Evolutionary conservation across 306 rosid species (phyloP), one percentile per base, ranked within the genome.

Genomic region (Sindora glabra): DNA sequence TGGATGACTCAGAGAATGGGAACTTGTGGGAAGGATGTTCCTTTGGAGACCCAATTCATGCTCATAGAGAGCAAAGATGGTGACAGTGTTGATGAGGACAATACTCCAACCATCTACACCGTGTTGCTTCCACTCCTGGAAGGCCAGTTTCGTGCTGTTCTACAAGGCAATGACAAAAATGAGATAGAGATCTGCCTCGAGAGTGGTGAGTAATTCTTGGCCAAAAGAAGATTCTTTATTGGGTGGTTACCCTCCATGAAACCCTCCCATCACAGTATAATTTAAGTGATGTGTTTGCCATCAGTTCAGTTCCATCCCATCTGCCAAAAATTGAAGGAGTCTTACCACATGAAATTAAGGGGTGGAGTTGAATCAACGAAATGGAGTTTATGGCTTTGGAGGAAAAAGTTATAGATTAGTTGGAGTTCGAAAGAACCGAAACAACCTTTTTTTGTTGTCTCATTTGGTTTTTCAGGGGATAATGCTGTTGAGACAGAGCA

Each of bases 1-100:
- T 92, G 99, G 99, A 92, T 92, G 99, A 89, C 99, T n/a, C 99
- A 94, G 44, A 89, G 95, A 62, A 89, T 84, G 94, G 97, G 99
- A 59, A 80, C 79, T n/a, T 80, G 79, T 71, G 99, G 95, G 48
- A 80, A 62, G 69, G 99, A 94, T 60, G 77, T 89, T 54, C 99
- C 99, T 40, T 49, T 94, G 34, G 97, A 94, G 86, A 94, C 99
- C 9, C 99, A 94, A 24, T 94, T 89, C 81, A 68, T 94, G 87
- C 87, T 94, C 2, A 81, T 94, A 49, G 99, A 94, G 78, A 84
- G 83, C 79, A 74, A 86, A 74, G 78, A 64, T n/a, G 65, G 33
- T 3, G 86, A 80, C 25, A 79, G 40, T 12, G 72, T 49, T 52
- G 84, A 75, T n/a, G 14, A 34, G 5, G 81, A 72, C 14, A 79